Evolutionary conservation across 345 rosid genomes (phyloP), one percentile per base, ranked within the genome.

Genomic region (Geranium rotundifolium): DNA sequence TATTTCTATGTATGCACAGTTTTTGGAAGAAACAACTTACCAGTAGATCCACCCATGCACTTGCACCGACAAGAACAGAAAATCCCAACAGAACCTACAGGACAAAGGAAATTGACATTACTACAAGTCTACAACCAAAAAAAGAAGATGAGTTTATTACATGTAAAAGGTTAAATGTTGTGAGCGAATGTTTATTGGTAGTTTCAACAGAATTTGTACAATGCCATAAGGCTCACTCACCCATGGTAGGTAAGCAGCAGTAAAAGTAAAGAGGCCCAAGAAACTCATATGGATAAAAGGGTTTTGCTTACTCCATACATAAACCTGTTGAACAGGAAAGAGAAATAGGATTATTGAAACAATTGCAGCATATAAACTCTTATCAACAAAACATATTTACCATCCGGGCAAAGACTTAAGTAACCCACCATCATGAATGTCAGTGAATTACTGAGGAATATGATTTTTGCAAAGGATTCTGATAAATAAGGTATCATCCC

Each of bases 271-370:
- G 39, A 93, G 83, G 29, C 97, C 97, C 81, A 93, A 78, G 79
- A 93, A 93, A 75, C 97, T 93, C 99, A 93, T 93, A 67, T 87
- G 99, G 76, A 93, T 87, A 58, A 82, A 88, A 66, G 99, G 99
- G 63, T 93, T 90, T 75, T 90, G 99, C 76, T 93, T 93, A 68
- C 97, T 93, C 99, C 99, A 93, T 62, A 93, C 97, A 79, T 93
- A 93, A 52, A 93, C 99, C 97, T 90, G 72, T 31, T 69, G 8
- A 37, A 13, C 10, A 17, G 17, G 58, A 46, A 23, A 56, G 65
- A 7, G 27, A 23, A 60, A 60, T 54, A 64, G 57, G 54, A 7
- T 50, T 39, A 60, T 30, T 30, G 6, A 46, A 9, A 46, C 50
- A 59, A 18, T 17, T 7, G 30, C 17, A 17, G 29, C 17, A 19